Evolutionary conservation across 352 stramenopile genomes (phyloP).

Genomic region (Salisapilia sapeloensis): DNA sequence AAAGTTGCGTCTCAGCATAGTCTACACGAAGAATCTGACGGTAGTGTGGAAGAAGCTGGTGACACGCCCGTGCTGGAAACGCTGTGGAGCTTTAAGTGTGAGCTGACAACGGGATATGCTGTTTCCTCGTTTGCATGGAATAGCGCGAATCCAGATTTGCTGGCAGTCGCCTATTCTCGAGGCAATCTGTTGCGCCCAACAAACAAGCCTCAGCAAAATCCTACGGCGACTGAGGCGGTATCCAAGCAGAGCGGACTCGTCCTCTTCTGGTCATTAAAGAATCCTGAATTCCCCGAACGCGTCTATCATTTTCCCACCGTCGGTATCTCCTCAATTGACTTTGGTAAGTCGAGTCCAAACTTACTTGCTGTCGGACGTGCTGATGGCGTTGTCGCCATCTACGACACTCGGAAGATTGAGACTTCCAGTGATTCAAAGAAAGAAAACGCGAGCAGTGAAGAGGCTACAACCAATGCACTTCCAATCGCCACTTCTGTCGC

Average conservation of each 20-base stretch:
- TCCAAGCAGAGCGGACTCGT: slow-evolving; percentile 64
- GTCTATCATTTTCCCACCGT: slow-evolving; percentile 60
- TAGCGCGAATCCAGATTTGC: slow-evolving; percentile 71
- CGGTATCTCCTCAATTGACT: slow-evolving; percentile 81
- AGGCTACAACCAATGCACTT: slow-evolving; percentile 4
- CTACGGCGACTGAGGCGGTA: not conserved
- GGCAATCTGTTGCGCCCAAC: no score
- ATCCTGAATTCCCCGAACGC: slow-evolving; percentile 84
- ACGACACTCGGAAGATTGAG: slow-evolving; percentile 57
- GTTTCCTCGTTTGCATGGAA: slow-evolving; percentile 80
- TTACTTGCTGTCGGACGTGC: slow-evolving; percentile 81
- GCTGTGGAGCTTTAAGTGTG: slow-evolving; percentile 61
- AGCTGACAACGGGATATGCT: slow-evolving; percentile 27
- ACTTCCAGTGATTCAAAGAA: slow-evolving; percentile 1
- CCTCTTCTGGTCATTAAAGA: slow-evolving; percentile 89
- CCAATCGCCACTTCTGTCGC: slow-evolving; percentile 33
- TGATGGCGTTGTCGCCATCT: slow-evolving; percentile 83
- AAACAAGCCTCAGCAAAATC: not conserved
- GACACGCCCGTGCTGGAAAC: slow-evolving; percentile 24
- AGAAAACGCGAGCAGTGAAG: no score
- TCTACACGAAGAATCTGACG: not conserved
- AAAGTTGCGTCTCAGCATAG: not conserved
- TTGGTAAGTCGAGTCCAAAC: slow-evolving; percentile 72
- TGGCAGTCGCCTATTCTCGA: slow-evolving; percentile 79
- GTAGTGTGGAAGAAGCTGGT: not conserved